Evolutionary conservation across 2,329 filamentous ascomycete genomes (phyloP).

Genomic region (Beauveria rudraprayagi): DNA sequence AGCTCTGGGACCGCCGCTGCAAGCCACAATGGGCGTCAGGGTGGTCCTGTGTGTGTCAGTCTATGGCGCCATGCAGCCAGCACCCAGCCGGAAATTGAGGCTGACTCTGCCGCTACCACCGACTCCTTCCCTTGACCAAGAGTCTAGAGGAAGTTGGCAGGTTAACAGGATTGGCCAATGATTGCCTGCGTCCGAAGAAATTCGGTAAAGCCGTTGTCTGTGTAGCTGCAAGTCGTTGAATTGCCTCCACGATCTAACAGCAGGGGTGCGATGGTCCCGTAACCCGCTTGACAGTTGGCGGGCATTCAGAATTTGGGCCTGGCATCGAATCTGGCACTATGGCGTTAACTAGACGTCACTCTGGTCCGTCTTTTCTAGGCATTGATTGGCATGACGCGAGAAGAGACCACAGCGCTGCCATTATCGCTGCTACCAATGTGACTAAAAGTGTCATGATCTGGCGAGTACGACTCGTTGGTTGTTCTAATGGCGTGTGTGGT

Average conservation of each 20-base stretch:
- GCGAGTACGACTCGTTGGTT: neutral
- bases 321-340: neutral
- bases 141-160: neutral
- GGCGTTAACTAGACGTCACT: neutral
- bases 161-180: neutral
- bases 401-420: constrained; percentile 1
- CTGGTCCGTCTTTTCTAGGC: neutral
- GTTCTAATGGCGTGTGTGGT: neutral
- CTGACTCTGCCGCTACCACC: neutral
- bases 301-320: neutral
- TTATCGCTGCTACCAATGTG: neutral
- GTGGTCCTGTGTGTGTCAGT: neutral
- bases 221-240: neutral
- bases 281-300: neutral
- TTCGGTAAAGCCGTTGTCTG: constrained; percentile 1
- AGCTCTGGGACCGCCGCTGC: neutral
- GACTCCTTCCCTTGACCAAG: neutral
- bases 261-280: neutral
- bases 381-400: neutral
- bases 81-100: neutral
- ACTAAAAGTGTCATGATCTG: neutral
- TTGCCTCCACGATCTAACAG: neutral
- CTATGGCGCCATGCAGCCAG: neutral
- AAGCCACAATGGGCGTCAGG: neutral
- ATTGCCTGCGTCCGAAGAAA: constrained; percentile 1